Conservation (phyloP, 768 basidiomycete species). For the Serendipita vermifera region DNA sequence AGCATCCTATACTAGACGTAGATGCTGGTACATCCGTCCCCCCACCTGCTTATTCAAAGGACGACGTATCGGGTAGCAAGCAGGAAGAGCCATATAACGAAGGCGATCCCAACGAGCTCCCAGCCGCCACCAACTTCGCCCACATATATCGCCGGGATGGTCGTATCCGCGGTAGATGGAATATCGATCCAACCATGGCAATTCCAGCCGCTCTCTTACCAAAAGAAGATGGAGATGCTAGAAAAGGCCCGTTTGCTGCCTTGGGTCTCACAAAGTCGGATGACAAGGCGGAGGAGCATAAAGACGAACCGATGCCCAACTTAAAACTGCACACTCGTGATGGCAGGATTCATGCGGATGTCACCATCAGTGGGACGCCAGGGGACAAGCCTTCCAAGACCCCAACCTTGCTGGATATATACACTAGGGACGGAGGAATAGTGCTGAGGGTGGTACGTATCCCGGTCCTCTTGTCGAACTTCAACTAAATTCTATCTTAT, state of each 20-base stretch:
- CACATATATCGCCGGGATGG: not conserved
- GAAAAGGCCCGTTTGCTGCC: not conserved
- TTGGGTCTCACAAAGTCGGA: not conserved
- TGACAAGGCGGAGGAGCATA: not conserved
- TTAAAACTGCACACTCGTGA: conserved; percentile 3
- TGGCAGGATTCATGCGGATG: conserved; percentile 6
- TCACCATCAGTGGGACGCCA: not conserved
- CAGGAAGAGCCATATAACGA: too few relatives aligned
- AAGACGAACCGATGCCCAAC: not conserved
- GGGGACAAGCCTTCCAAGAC: not conserved
- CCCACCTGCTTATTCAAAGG: too few relatives aligned
- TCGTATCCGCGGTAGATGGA: not conserved
- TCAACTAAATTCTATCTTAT: not conserved
- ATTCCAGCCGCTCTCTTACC: not conserved
- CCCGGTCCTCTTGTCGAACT: too few relatives aligned
- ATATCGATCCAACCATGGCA: not conserved
- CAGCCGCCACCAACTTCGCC: not conserved
- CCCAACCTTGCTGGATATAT: not conserved
- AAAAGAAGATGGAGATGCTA: not conserved
- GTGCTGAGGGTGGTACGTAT: too few relatives aligned
- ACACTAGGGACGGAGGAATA: not conserved
- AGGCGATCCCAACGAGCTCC: too few relatives aligned
- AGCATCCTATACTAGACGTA: too few relatives aligned
- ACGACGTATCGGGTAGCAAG: too few relatives aligned
- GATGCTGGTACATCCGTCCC: too few relatives aligned